A percentile compares a stretch with the other conserved stretches of the same genome.
phyloP scores from a whole-genome alignment of 2,329 filamentous ascomycete genomes.

The Neurospora crassa region DNA sequence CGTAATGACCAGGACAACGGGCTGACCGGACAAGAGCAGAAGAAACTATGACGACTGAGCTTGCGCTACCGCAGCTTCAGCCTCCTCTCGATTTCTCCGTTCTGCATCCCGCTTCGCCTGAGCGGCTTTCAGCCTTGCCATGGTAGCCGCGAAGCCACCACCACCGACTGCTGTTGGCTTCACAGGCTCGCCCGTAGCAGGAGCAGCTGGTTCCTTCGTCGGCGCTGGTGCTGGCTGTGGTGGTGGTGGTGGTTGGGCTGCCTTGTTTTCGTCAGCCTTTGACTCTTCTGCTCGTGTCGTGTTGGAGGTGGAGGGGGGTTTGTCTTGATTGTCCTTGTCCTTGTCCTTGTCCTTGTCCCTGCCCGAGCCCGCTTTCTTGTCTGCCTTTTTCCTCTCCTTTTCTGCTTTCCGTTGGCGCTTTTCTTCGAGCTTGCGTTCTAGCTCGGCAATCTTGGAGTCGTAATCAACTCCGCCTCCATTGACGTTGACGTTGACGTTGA shows the following conservation, averaged over 20 bases:
- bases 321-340: slow-evolving; percentile 27
- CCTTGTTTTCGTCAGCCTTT: background rate
- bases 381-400: slow-evolving; percentile 33
- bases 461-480: slow-evolving; percentile 9
- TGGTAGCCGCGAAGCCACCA: slow-evolving; percentile 28
- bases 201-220: background rate
- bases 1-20: background rate
- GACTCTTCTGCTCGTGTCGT: background rate
- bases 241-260: background rate
- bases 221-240: background rate
- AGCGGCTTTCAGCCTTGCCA: slow-evolving; percentile 47
- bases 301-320: slow-evolving; percentile 2
- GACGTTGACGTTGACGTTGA: background rate
- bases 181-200: background rate
- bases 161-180: background rate
- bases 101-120: slow-evolving; percentile 43
- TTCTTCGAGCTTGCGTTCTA: slow-evolving; percentile 34
- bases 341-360: slow-evolving; percentile 15
- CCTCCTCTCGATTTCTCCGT: slow-evolving; percentile 37
- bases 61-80: slow-evolving; percentile 19
- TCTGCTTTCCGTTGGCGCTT: slow-evolving; percentile 29
- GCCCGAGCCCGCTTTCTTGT: slow-evolving; percentile 28
- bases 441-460: slow-evolving; percentile 31
- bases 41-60: background rate
- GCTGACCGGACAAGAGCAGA: background rate